phyloP scores from a whole-genome alignment of 805 yeast species.

The Candida takata region DNA sequence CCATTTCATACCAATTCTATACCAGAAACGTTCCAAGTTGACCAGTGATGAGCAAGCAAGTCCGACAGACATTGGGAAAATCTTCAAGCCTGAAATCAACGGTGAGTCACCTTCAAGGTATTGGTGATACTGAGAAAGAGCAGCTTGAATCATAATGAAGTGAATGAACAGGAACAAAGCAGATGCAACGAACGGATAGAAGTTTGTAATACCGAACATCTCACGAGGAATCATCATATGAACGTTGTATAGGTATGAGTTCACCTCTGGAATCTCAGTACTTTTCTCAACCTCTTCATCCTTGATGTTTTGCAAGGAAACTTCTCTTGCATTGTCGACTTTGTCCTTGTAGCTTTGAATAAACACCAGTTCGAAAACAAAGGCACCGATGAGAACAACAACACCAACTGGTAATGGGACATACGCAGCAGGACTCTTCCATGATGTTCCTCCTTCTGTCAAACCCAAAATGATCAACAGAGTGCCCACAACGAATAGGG shows the following conservation, averaged over 20 bases:
- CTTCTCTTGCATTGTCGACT: conserved; percentile 4
- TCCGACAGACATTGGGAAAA: conserved; percentile 29
- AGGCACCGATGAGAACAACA: conserved; percentile 21
- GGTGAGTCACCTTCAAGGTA: conserved; percentile 25
- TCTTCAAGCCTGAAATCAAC: conserved; percentile 30
- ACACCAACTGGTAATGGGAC: conserved; percentile 35
- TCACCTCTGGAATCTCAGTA: not conserved
- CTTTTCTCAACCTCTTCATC: not conserved
- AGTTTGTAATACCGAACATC: conserved; percentile 24
- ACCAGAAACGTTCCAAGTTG: conserved; percentile 16
- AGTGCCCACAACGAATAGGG: conserved; percentile 24
- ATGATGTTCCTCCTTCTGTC: conserved; percentile 38
- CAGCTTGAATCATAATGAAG: conserved; percentile 17
- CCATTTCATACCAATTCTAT: conserved; percentile 22
- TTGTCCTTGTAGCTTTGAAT: conserved; percentile 13
- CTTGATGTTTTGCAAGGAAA: not conserved
- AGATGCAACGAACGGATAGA: conserved; percentile 18
- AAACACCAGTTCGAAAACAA: conserved; percentile 27
- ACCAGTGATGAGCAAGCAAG: conserved; percentile 22
- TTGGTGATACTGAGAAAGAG: conserved; percentile 23
- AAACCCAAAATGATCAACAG: conserved; percentile 36
- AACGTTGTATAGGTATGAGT: conserved; percentile 3
- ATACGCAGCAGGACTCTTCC: conserved; percentile 35
- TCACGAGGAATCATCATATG: conserved; percentile 25
- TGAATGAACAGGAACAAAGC: conserved; percentile 17